These are phyloP conservation scores for Talaromyces sp. DNA, from an alignment of 2,329 filamentous ascomycete genomes.

Conservation along the genomic window DNA sequence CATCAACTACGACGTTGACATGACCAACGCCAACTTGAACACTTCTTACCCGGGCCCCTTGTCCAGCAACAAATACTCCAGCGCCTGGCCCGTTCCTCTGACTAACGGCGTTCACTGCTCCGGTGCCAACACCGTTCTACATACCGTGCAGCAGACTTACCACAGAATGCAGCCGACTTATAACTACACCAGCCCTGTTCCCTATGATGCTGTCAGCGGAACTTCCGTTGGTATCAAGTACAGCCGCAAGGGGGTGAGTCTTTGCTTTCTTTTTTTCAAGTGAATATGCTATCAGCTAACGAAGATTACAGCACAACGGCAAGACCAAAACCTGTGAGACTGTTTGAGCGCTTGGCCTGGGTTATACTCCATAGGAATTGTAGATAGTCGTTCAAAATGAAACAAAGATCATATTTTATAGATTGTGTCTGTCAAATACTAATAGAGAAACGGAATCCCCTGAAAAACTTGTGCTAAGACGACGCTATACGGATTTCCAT, in stretches of 20 bases:
- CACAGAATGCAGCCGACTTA: slow-evolving; percentile 29
- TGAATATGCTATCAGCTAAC: too few species aligned
- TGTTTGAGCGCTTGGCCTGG: not conserved
- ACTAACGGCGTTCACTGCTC: slow-evolving; percentile 29
- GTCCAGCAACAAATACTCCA: slow-evolving; percentile 24
- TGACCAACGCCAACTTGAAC: slow-evolving; percentile 49
- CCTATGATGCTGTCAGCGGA: slow-evolving; percentile 27
- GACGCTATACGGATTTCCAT: too few species aligned
- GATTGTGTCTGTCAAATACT: too few species aligned
- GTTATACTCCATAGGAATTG: too few species aligned
- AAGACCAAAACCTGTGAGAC: slow-evolving; percentile 3
- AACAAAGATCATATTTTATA: too few species aligned
- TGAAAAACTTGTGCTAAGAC: too few species aligned
- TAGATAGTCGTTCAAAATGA: too few species aligned
- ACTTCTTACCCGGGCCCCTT: slow-evolving; percentile 52
- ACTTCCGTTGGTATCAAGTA: slow-evolving; percentile 52
- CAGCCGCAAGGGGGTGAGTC: slow-evolving; percentile 52
- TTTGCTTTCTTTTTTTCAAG: too few species aligned
- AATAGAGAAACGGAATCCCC: too few species aligned
- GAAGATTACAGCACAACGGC: not conserved
- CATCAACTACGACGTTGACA: slow-evolving; percentile 39
- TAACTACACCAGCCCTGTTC: slow-evolving; percentile 36
- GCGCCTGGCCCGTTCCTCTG: slow-evolving; percentile 30
- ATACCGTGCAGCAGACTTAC: slow-evolving; percentile 34
- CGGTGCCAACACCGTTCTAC: slow-evolving; percentile 33